Base-by-base conservation (phyloP, 2,329 filamentous ascomycete genomes). In the Ustilaginoidea virens region DNA sequence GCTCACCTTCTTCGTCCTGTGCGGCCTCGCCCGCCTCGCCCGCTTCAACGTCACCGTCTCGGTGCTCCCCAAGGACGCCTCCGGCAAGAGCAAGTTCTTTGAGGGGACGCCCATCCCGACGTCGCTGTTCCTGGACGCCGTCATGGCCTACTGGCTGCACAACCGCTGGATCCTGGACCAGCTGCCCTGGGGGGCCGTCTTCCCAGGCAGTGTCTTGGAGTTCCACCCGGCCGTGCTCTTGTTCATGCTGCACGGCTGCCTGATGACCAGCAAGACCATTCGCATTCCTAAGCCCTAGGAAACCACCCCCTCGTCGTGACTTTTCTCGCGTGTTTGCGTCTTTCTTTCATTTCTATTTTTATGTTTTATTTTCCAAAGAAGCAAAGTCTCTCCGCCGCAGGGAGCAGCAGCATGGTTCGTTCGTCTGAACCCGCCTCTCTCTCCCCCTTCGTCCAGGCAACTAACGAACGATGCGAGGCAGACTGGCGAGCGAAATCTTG, bases 51-150 rank as follows among this genome's bases (percentile, higher is more conserved):
- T 98, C 29, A 96, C 90, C 8, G 86, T 90, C 21, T 68, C 75
- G 20, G 74, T 77, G 41, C 70, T 98, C 9, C 90, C 90, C 37
- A 94, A 96, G 58, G 90, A 98, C 51, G 78, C 74, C 27, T 72
- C 69, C 1, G 90, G 90, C 42, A 98, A 98, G 61, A 83, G 80
- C 34, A 71, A 80, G 48, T 98, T 92, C 59, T 98, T 98, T 43
- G 90, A 98, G 58, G 90, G 90, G 43, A 92, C 87, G 0, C 90
- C 90, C 1, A 94, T 96, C 45, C 90, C 90, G 1, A 96, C 85
- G 3, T 86, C 80, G 15, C 62, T 96, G 15, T 75, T 67, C 2
- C 74, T 92, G 41, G 83, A 82, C 36, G 72, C 66, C 10, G 45
- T 92, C 33, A 93, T 96, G 81, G 81, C 78, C 17, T 93, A 78